Base-by-base conservation (phyloP, 257 asterid species). In the Capsicum rhomboideum region DNA sequence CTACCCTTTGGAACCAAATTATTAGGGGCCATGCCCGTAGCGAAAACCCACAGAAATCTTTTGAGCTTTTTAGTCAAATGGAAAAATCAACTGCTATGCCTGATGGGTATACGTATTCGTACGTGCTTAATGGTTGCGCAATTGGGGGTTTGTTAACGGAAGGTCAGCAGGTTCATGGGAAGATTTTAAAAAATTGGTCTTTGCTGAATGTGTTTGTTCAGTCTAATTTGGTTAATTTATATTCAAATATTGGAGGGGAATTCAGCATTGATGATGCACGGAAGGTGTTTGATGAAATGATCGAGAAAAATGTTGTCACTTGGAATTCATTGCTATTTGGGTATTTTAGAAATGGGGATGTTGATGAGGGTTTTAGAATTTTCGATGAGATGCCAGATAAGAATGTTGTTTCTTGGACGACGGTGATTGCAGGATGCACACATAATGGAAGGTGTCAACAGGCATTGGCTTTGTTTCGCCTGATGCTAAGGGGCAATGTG, bases 381-480 rank as follows among this genome's bases (percentile, higher is more conserved):
- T 96, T 96, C 1, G 78, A 85, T 12, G 91, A 86, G 64, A 94
- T 96, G 89, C 97, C 97, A 1, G 89, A 66, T 89, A 96, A 88
- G 87, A 94, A 87, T 85, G 89, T 89, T 3, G 92, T 96, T 42
- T 92, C 99, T 2, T 96, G 98, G 99, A 96, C 97, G n/a, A 90
- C 92, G 11, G 88, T 92, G 97, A 93, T 96, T 53, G 89, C 89
- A 8, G 97, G 99, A 18, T 91, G 89, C n/a, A 88, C 89, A 7
- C 89, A 85, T 61, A 91, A 90, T 9, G 93, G 97, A 87, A 90
- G 92, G 84, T 88, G 90, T 82, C 90, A 90, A 82, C 91, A 91
- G 50, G 97, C 98, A 1, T 53, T 92, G 80, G 53, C 79, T 17
- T 80, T 93, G 31, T 96, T 96, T 29, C 82, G 44, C 49, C 80